These are phyloP conservation scores for Wallacemonas sp. DNA, from an alignment of 208 protist genomes.

Conservation along the genomic window DNA sequence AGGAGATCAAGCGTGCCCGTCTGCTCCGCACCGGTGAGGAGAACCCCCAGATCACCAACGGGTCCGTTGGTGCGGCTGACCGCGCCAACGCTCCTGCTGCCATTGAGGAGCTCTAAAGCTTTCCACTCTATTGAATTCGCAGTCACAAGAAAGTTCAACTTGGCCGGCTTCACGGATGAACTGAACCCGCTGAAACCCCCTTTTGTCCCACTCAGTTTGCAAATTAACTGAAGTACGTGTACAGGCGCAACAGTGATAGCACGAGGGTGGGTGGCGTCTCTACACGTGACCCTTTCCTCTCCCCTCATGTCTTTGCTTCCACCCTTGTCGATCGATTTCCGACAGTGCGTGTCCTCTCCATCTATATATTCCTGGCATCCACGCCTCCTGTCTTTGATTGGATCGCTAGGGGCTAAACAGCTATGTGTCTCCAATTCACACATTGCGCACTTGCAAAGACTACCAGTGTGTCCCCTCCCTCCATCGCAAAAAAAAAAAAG, in stretches of 20 bases:
- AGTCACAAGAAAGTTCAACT: not conserved
- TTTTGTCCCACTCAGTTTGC: conserved; percentile 1
- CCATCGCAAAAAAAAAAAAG: too few relatives aligned
- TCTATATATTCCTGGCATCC: too few relatives aligned
- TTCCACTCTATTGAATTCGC: not conserved
- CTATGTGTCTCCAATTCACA: too few relatives aligned
- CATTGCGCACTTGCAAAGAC: too few relatives aligned
- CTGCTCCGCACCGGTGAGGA: conserved; percentile 35
- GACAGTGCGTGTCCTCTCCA: too few relatives aligned
- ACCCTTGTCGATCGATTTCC: too few relatives aligned
- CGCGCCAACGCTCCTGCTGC: conserved; percentile 5
- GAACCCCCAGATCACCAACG: conserved; percentile 38
- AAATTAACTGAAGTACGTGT: not conserved
- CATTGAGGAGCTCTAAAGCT: conserved; percentile 18
- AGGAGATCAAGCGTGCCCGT: conserved; percentile 80
- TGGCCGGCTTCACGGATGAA: not conserved
- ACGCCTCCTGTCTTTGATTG: too few relatives aligned
- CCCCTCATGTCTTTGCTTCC: not conserved
- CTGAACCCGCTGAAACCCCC: not conserved
- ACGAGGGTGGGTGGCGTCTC: not conserved
- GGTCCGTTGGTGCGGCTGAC: conserved; percentile 17
- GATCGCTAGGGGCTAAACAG: too few relatives aligned
- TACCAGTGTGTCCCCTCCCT: too few relatives aligned
- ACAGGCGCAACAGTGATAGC: not conserved
- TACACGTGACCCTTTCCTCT: not conserved